phyloP scores from a whole-genome alignment of 345 rosid species.

The Cochlearia excelsa region DNA sequence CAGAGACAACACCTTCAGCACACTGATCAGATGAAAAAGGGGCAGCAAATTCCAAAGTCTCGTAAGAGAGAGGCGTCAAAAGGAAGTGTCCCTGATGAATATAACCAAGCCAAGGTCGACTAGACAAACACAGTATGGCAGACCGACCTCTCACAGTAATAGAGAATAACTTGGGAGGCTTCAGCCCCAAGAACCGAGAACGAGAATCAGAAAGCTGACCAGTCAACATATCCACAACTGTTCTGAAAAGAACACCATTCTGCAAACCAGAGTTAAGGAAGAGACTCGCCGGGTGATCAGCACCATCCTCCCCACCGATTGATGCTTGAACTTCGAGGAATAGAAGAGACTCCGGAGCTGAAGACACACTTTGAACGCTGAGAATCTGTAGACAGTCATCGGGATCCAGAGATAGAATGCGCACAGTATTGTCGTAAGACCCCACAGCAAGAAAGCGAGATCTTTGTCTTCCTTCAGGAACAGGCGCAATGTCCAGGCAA shows the following conservation, averaged over 20 bases:
- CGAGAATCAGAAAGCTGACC: slow-evolving; percentile 99
- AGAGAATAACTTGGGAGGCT: slow-evolving; percentile 90
- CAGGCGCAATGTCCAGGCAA: slow-evolving; percentile 96
- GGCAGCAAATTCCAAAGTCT: slow-evolving; percentile 92
- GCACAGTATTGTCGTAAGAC: slow-evolving; percentile 87
- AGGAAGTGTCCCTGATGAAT: slow-evolving; percentile 95
- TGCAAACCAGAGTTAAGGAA: slow-evolving; percentile 95
- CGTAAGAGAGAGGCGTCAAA: slow-evolving; percentile 91
- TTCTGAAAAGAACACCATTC: slow-evolving; percentile 90
- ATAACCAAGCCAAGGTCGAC: slow-evolving; percentile 99
- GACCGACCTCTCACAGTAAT: slow-evolving; percentile 76
- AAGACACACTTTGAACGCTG: slow-evolving; percentile 95
- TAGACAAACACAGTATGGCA: slow-evolving; percentile 94
- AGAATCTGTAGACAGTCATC: slow-evolving; percentile 97
- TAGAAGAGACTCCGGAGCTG: slow-evolving; percentile 93
- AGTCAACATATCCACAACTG: slow-evolving; percentile 95
- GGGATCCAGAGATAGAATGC: slow-evolving; percentile 91
- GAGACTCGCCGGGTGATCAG: slow-evolving; percentile 97
- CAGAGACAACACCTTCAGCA: slow-evolving; percentile 96
- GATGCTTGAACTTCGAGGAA: slow-evolving; percentile 99
- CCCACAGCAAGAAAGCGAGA: slow-evolving; percentile 98
- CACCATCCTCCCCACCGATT: slow-evolving; percentile 94
- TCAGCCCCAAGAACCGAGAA: slow-evolving; percentile 86
- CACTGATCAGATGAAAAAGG: slow-evolving; percentile 98
- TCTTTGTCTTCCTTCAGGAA: slow-evolving; percentile 99